Evolutionary conservation across 2,329 filamentous ascomycete genomes (phyloP).

Genomic region (Periconia sp.): DNA sequence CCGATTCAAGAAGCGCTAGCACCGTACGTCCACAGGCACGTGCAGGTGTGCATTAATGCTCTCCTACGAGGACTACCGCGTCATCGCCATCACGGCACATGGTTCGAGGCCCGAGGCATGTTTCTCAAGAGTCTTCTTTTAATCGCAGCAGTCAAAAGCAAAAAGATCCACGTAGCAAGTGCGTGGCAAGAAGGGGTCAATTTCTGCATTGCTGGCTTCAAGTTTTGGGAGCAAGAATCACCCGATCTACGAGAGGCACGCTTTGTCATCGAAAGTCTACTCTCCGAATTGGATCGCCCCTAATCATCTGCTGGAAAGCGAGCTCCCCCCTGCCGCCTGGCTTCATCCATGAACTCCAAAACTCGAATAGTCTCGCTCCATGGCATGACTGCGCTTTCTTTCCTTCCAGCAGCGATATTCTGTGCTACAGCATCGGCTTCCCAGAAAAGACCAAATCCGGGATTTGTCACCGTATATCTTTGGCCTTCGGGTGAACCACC

Average conservation of each 20-base stretch:
- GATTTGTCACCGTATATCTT: conserved; percentile 46
- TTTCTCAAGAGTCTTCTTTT: conserved; percentile 29
- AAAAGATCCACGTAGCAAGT: conserved; percentile 9
- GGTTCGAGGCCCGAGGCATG: conserved; percentile 27
- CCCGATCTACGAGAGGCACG: too few relatives aligned
- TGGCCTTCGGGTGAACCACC: conserved; percentile 25
- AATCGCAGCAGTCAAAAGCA: conserved; percentile 28
- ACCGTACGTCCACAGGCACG: conserved; percentile 21
- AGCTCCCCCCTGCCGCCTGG: conserved; percentile 64
- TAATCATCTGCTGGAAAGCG: conserved; percentile 58
- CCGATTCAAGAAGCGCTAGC: conserved; percentile 12
- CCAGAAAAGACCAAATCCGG: conserved; percentile 82
- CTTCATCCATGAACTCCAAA: conserved; percentile 77
- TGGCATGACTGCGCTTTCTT: conserved; percentile 65
- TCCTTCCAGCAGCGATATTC: conserved; percentile 75
- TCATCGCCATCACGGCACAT: conserved; percentile 44
- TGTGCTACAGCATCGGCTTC: conserved; percentile 77
- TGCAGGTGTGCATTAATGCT: conserved; percentile 24
- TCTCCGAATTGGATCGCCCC: too few relatives aligned
- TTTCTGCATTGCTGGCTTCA: conserved; percentile 14
- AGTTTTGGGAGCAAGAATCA: conserved; percentile 24
- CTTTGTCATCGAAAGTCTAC: too few relatives aligned
- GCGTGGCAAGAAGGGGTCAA: conserved; percentile 9
- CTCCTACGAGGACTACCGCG: conserved; percentile 24
- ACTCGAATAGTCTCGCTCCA: conserved; percentile 78